Evolutionary conservation across 495 filamentous ascomycete species (phyloP).

Genomic region (Aspergillus indologenus): DNA sequence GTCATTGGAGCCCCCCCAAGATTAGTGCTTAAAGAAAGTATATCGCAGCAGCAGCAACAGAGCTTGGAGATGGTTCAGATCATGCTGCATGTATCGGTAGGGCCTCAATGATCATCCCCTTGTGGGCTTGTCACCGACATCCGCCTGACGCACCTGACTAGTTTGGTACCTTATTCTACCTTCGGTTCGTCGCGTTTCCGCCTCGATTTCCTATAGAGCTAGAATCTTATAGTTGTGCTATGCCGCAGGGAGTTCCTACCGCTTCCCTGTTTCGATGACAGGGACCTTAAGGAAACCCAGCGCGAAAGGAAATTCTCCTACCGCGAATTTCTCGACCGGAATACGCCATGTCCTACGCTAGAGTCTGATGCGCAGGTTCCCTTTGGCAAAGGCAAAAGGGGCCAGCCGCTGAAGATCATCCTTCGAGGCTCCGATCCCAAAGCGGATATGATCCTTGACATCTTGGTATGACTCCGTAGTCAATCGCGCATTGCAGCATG

Average conservation of each 20-base stretch:
- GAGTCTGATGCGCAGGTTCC: slow-evolving; percentile 8
- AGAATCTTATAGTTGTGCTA: slow-evolving; percentile 3
- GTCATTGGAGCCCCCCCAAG: slow-evolving; percentile 15
- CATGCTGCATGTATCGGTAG: slow-evolving; percentile 40
- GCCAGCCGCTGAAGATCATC: slow-evolving; percentile 34
- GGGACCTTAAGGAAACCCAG: slow-evolving; percentile 26
- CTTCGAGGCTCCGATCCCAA: slow-evolving; percentile 29
- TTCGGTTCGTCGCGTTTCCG: slow-evolving; percentile 23
- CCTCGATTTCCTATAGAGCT: not conserved
- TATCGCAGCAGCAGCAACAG: slow-evolving; percentile 33
- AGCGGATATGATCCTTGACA: slow-evolving; percentile 42
- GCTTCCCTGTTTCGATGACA: slow-evolving; percentile 27
- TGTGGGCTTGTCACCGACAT: not conserved
- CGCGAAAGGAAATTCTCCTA: slow-evolving; percentile 24
- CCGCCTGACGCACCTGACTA: slow-evolving; percentile 9
- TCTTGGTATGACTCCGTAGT: slow-evolving; percentile 32
- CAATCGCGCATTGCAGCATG: not conserved
- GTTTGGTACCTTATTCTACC: slow-evolving; percentile 33
- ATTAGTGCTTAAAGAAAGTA: slow-evolving; percentile 5
- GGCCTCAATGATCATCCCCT: slow-evolving; percentile 12
- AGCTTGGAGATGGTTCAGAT: slow-evolving; percentile 50
- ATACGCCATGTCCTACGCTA: not conserved
- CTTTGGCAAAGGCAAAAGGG: slow-evolving; percentile 23
- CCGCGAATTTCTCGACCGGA: slow-evolving; percentile 25
- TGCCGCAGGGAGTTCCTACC: slow-evolving; percentile 35